These are phyloP conservation scores for Mycena sanguinolenta DNA, from an alignment of 768 basidiomycete species.

Conservation along the genomic window DNA sequence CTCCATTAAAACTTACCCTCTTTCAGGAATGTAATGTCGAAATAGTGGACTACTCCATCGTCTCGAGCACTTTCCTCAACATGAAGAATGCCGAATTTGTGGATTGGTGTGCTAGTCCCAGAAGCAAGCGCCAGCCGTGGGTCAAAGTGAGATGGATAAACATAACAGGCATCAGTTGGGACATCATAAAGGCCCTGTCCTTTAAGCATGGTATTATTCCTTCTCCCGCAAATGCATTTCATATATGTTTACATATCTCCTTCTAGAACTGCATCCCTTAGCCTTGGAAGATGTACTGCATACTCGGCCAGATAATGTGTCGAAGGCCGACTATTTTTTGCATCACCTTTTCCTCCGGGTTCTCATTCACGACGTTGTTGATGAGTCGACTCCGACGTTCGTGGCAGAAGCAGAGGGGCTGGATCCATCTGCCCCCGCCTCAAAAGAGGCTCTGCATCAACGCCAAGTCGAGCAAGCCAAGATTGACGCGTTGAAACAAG, in stretches of 20 bases:
- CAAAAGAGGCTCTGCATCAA: conserved; percentile 21
- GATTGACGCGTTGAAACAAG: conserved; percentile 33
- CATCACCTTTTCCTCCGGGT: conserved; percentile 76
- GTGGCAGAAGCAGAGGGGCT: conserved; percentile 16
- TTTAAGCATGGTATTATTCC: conserved; percentile 34
- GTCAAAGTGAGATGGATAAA: conserved; percentile 53
- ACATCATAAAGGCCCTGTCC: conserved; percentile 25
- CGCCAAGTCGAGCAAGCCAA: conserved; percentile 36
- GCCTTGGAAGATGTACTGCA: conserved; percentile 76
- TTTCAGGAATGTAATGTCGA: conserved; percentile 69
- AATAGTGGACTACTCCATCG: conserved; percentile 68
- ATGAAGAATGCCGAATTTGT: conserved; percentile 68
- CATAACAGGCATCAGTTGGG: conserved; percentile 31
- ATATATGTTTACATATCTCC: too few species aligned
- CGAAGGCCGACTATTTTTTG: conserved; percentile 61
- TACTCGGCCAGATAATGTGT: conserved; percentile 62
- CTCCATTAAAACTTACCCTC: neutral
- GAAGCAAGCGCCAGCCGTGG: conserved; percentile 50
- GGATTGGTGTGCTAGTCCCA: conserved; percentile 53
- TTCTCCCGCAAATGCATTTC: too few species aligned
- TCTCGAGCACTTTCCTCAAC: conserved; percentile 56
- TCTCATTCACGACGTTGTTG: conserved; percentile 43
- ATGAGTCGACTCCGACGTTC: conserved; percentile 1
- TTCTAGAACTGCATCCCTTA: conserved; percentile 70
- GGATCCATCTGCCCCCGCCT: conserved; percentile 3